Evolutionary conservation across 441 rosid genomes (phyloP).

Genomic region (Erodium texanum): DNA sequence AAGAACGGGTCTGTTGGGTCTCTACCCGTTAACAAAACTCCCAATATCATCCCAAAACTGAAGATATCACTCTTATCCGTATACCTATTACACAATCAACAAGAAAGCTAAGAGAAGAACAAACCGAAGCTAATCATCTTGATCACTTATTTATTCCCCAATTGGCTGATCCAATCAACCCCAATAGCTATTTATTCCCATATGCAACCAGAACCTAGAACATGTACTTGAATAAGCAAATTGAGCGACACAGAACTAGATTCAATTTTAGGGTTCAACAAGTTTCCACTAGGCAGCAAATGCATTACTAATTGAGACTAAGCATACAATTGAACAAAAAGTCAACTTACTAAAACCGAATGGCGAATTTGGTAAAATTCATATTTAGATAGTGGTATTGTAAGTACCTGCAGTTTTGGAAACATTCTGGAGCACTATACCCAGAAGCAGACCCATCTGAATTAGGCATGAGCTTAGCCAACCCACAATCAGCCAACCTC

Average conservation of each 20-base stretch:
- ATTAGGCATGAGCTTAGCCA: constrained; percentile 56
- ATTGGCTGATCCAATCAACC: background rate
- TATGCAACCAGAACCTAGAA: background rate
- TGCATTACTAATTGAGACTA: constrained; percentile 1
- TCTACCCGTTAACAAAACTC: constrained; percentile 72
- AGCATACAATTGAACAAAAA: background rate
- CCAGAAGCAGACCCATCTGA: constrained; percentile 38
- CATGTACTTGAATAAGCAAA: background rate
- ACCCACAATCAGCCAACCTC: constrained; percentile 66
- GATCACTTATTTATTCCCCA: background rate
- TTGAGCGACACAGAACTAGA: background rate
- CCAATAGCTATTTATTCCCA: background rate
- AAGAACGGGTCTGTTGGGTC: constrained; percentile 63
- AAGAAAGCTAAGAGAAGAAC: background rate
- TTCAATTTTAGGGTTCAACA: background rate
- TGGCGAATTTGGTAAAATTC: background rate
- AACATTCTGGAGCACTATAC: constrained; percentile 71
- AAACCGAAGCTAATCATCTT: constrained; percentile 7
- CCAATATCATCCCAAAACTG: constrained; percentile 93
- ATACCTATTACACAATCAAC: constrained; percentile 40
- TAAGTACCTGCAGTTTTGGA: constrained; percentile 63
- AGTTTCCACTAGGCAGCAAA: constrained; percentile 1
- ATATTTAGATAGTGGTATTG: background rate
- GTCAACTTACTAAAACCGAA: background rate
- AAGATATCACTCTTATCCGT: constrained; percentile 81